phyloP scores from a whole-genome alignment of 495 filamentous ascomycete genomes.

The Penicillium cinerascens region DNA sequence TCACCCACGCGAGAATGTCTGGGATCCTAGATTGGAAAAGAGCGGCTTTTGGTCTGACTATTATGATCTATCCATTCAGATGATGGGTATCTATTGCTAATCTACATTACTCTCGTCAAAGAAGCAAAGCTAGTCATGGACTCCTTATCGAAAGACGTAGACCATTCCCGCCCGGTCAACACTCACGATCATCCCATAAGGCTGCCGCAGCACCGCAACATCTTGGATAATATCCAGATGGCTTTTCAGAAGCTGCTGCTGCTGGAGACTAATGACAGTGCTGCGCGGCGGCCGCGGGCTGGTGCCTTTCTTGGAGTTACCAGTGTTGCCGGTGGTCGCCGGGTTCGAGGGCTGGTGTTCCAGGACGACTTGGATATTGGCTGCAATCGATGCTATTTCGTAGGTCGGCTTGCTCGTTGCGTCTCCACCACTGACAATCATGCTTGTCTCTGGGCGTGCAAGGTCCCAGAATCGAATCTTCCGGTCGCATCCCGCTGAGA shows the following conservation, averaged over 20 bases:
- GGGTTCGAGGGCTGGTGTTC: conserved; percentile 60
- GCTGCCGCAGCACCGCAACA: conserved; percentile 79
- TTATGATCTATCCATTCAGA: neutral
- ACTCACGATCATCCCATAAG: conserved; percentile 89
- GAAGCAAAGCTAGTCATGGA: neutral
- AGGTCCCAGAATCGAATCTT: conserved; percentile 94
- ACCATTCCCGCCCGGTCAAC: conserved; percentile 90
- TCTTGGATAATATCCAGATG: conserved; percentile 89
- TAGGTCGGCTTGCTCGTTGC: conserved; percentile 59
- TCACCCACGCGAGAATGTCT: no score
- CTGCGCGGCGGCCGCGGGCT: conserved; percentile 60
- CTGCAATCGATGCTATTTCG: conserved; percentile 57
- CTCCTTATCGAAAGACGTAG: conserved; percentile 73
- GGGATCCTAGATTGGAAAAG: no score
- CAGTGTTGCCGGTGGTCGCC: conserved; percentile 16
- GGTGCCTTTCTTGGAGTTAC: conserved; percentile 32
- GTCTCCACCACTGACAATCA: conserved; percentile 76
- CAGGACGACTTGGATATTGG: conserved; percentile 65
- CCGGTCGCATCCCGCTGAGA: conserved; percentile 85
- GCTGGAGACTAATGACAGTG: conserved; percentile 84
- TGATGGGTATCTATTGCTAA: neutral
- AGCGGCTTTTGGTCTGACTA: neutral
- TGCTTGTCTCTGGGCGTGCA: conserved; percentile 64
- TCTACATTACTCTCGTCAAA: neutral
- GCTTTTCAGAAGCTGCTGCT: conserved; percentile 77